Conservation (phyloP, 2,329 filamentous ascomycete genomes). For the Thielaviopsis euricoi region DNA sequence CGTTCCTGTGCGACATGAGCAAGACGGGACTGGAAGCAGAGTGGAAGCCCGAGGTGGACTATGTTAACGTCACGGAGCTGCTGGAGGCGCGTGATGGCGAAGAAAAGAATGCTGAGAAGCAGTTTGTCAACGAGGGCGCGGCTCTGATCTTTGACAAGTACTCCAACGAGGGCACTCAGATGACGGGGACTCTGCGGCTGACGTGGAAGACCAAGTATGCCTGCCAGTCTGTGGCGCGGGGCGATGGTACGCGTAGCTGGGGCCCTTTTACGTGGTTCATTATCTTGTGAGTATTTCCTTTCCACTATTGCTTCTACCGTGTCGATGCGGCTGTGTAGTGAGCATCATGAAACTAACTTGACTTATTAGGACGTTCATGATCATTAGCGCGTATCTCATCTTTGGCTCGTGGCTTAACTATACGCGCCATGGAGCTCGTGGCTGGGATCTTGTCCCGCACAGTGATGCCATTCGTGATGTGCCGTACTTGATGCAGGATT, state of each 20-base stretch:
- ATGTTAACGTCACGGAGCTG: conserved; percentile 20
- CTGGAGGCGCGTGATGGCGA: conserved; percentile 24
- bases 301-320: too few relatives aligned
- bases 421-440: conserved; percentile 84
- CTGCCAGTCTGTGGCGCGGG: conserved; percentile 44
- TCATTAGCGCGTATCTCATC: conserved; percentile 77
- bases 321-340: too few relatives aligned
- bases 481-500: conserved; percentile 85
- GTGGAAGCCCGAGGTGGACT: conserved; percentile 38
- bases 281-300: conserved; percentile 52
- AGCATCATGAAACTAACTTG: conserved; percentile 16
- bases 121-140: conserved; percentile 36
- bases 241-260: conserved; percentile 45
- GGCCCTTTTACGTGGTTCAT: conserved; percentile 97
- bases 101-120: conserved; percentile 25
- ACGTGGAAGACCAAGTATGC: conserved; percentile 81
- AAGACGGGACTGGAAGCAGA: conserved; percentile 60
- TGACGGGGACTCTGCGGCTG: conserved; percentile 49
- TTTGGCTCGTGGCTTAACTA: conserved; percentile 99
- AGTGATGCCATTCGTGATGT: conserved; percentile 83
- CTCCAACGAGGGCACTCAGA: conserved; percentile 36
- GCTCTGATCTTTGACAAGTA: conserved; percentile 68
- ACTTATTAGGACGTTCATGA: conserved; percentile 58
- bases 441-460: conserved; percentile 89
- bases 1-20: conserved; percentile 66